Percentiles rank a stretch among this genome's conserved stretches.
phyloP scores from a whole-genome alignment of 768 basidiomycete species.

The Xanthoconium stramineum region DNA sequence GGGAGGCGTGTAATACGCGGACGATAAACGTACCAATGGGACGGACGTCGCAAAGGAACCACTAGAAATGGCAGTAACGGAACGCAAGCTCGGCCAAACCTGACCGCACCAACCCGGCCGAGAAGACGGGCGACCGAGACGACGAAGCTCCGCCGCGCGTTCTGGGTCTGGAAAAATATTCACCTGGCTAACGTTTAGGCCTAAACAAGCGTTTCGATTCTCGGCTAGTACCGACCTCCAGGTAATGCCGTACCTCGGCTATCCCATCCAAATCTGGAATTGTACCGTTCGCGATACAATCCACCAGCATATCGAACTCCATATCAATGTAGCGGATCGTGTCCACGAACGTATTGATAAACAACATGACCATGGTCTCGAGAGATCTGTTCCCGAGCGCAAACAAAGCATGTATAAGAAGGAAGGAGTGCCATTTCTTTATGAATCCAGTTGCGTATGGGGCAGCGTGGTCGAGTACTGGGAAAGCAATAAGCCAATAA shows the following conservation, averaged over 20 bases:
- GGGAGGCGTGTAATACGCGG: too few relatives aligned
- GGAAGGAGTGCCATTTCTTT: conserved; percentile 8
- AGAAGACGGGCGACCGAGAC: neutral
- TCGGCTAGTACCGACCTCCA: neutral
- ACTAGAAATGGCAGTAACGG: neutral
- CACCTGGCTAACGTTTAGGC: neutral
- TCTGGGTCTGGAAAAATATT: conserved; percentile 4
- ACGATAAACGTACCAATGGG: conserved; percentile 2
- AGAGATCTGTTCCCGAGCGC: conserved; percentile 1
- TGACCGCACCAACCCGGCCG: conserved; percentile 11
- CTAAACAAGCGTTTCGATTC: neutral
- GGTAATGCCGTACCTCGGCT: neutral
- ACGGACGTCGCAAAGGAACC: conserved; percentile 12
- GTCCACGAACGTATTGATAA: conserved; percentile 13
- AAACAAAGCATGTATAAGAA: conserved; percentile 6
- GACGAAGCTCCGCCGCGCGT: conserved; percentile 9
- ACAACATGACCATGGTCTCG: neutral
- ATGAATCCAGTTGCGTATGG: conserved; percentile 3
- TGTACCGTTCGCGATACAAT: conserved; percentile 11
- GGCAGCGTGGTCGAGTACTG: conserved; percentile 2
- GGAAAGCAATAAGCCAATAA: neutral
- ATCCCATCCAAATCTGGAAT: conserved; percentile 7
- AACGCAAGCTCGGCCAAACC: conserved; percentile 12
- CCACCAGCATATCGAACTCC: conserved; percentile 8
- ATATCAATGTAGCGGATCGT: conserved; percentile 8